Conservation (phyloP, 1,284 basidiomycete genomes). For the Boletellus sp. region DNA sequence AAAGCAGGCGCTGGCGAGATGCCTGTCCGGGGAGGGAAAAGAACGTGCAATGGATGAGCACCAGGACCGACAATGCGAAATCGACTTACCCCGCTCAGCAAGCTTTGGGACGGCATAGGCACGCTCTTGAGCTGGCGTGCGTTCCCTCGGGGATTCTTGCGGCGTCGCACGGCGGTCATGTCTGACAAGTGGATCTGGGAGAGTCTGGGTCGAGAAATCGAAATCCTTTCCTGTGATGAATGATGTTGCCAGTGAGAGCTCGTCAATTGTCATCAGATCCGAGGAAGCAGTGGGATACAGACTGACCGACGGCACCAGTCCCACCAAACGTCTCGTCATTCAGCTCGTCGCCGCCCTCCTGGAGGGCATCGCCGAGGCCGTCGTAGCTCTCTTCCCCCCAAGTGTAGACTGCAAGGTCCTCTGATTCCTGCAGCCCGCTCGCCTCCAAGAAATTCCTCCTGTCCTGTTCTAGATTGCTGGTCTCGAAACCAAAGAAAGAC, state of each 20-base stretch:
- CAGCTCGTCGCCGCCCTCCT: constrained; percentile 86
- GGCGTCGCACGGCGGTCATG: constrained; percentile 20
- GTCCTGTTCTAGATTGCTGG: constrained; percentile 61
- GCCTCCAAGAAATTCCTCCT: constrained; percentile 49
- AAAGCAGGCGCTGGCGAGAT: constrained; percentile 34
- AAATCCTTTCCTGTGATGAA: constrained; percentile 78
- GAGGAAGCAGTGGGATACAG: constrained; percentile 42
- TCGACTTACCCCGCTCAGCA: constrained; percentile 30
- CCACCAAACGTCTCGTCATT: constrained; percentile 96
- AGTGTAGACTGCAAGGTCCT: constrained; percentile 81
- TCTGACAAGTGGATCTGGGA: constrained; percentile 28
- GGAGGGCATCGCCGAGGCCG: constrained; percentile 82
- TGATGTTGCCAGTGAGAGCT: constrained; percentile 1
- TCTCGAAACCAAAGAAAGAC: constrained; percentile 80
- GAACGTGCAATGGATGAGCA: constrained; percentile 11
- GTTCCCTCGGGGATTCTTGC: constrained; percentile 25
- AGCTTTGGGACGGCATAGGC: constrained; percentile 11
- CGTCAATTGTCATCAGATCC: constrained; percentile 19
- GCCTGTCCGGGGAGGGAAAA: constrained; percentile 25
- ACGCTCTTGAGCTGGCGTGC: constrained; percentile 31
- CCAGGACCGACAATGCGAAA: constrained; percentile 2
- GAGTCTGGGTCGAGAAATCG: constrained; percentile 67
- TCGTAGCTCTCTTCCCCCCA: constrained; percentile 90
- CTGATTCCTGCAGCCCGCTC: constrained; percentile 54
- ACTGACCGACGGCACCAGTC: constrained; percentile 67